phyloP scores from a whole-genome alignment of 1,284 basidiomycete species.

The Cutaneotrichosporon spelunceum region DNA sequence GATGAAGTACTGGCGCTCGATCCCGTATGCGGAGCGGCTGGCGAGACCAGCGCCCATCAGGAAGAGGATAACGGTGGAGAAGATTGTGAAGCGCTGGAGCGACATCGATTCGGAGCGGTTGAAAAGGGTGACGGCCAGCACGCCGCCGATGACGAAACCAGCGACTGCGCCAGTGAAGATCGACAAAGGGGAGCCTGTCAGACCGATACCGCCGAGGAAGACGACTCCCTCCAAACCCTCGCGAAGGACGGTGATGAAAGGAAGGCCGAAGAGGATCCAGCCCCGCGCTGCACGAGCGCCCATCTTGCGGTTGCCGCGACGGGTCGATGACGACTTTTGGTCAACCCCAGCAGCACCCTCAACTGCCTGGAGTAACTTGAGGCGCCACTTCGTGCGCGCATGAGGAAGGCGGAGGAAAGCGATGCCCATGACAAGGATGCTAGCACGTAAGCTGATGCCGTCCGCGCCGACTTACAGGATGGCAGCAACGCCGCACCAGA shows the following conservation, averaged over 20 bases:
- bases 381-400: constrained; percentile 79
- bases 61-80: constrained; percentile 78
- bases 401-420: constrained; percentile 70
- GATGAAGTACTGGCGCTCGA: constrained; percentile 66
- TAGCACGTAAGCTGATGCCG: constrained; percentile 2
- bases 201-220: constrained; percentile 72
- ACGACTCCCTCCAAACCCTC: constrained; percentile 88
- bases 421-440: constrained; percentile 61
- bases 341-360: constrained; percentile 46
- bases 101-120: constrained; percentile 41
- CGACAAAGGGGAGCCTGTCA: constrained; percentile 49
- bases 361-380: constrained; percentile 75
- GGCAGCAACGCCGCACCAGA: constrained; percentile 69
- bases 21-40: constrained; percentile 64
- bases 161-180: constrained; percentile 65
- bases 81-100: constrained; percentile 69
- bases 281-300: constrained; percentile 23
- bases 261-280: constrained; percentile 71
- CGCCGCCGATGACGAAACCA: constrained; percentile 62
- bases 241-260: constrained; percentile 79
- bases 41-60: constrained; percentile 85
- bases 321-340: constrained; percentile 5
- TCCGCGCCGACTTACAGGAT: constrained; percentile 30
- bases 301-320: constrained; percentile 14
- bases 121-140: constrained; percentile 54